A percentile compares a stretch with the other conserved stretches of the same genome.
phyloP scores from a whole-genome alignment of 2,329 filamentous ascomycete species.

The Microcyclospora tardicrescens region DNA sequence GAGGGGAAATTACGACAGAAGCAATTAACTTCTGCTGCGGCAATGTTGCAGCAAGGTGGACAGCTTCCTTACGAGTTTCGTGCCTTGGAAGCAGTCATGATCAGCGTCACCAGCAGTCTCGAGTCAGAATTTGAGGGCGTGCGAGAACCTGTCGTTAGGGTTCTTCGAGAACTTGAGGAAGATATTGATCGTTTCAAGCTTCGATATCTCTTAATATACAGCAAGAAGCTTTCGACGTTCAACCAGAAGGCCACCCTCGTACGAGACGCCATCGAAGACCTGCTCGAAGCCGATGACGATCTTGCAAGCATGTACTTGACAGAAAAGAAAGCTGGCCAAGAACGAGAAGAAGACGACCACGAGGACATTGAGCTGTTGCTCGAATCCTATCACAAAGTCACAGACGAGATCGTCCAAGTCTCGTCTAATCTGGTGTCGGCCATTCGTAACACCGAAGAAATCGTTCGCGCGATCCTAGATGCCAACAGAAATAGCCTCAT shows the following conservation, averaged over 20 bases:
- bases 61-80: slow-evolving; percentile 88
- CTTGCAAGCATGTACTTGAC: slow-evolving; percentile 89
- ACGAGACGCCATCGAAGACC: slow-evolving; percentile 84
- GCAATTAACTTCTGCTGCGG: slow-evolving; percentile 35
- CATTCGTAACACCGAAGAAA: slow-evolving; percentile 96
- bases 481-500: slow-evolving; percentile 97
- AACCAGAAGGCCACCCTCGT: slow-evolving; percentile 94
- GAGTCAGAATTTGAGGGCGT: slow-evolving; percentile 93
- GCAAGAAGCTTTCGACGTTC: slow-evolving; percentile 90
- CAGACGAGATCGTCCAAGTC: slow-evolving; percentile 94
- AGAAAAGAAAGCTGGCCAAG: slow-evolving; percentile 65
- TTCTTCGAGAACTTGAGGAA: slow-evolving; percentile 82
- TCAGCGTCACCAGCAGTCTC: slow-evolving; percentile 80
- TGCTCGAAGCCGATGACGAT: slow-evolving; percentile 93
- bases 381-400: slow-evolving; percentile 95
- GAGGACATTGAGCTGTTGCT: slow-evolving; percentile 94
- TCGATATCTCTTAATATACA: slow-evolving; percentile 78
- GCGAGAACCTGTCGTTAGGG: slow-evolving; percentile 77
- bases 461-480: slow-evolving; percentile 92
- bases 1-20: slow-evolving; percentile 86
- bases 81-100: slow-evolving; percentile 85
- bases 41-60: slow-evolving; percentile 28
- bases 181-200: slow-evolving; percentile 94
- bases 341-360: slow-evolving; percentile 70
- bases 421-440: slow-evolving; percentile 84